A percentile compares a stretch with the other conserved stretches of the same genome.
These are phyloP conservation scores for Begonia fuchsioides DNA, from an alignment of 306 rosid species.

Conservation along the genomic window DNA sequence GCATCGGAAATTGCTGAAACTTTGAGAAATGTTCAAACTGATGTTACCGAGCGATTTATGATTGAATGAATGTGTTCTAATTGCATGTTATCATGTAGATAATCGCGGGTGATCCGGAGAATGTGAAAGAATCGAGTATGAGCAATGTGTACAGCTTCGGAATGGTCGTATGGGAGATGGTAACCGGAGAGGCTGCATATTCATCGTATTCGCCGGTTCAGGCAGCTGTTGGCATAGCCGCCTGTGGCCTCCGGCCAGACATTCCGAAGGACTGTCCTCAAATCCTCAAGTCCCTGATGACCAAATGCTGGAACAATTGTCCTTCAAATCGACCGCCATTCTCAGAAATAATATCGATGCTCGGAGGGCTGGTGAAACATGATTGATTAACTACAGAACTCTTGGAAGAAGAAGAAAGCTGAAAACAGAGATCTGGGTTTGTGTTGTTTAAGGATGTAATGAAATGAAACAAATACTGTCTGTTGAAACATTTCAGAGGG, in stretches of 20 bases:
- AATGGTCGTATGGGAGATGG: slow-evolving; percentile 95
- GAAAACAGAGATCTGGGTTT: too few relatives aligned
- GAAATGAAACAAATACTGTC: too few relatives aligned
- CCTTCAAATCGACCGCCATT: slow-evolving; percentile 89
- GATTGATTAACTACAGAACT: too few relatives aligned
- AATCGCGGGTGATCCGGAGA: slow-evolving; percentile 94
- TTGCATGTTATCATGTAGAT: slow-evolving; percentile 23
- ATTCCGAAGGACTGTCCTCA: slow-evolving; percentile 87
- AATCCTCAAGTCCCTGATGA: slow-evolving; percentile 59
- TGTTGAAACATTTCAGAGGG: too few relatives aligned
- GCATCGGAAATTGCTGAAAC: too few relatives aligned
- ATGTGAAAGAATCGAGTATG: slow-evolving; percentile 83
- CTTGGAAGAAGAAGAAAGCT: too few relatives aligned
- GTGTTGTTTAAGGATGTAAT: too few relatives aligned
- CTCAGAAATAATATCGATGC: slow-evolving; percentile 52
- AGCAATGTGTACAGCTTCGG: slow-evolving; percentile 95
- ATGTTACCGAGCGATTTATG: too few relatives aligned
- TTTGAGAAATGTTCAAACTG: too few relatives aligned
- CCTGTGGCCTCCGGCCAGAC: slow-evolving; percentile 96
- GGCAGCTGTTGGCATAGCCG: slow-evolving; percentile 96
- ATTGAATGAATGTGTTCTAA: too few relatives aligned
- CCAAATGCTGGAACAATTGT: slow-evolving; percentile 82
- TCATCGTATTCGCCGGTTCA: slow-evolving; percentile 83
- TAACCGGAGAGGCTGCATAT: slow-evolving; percentile 85
- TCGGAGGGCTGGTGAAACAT: slow-evolving; percentile 3